phyloP scores from a whole-genome alignment of 768 basidiomycete genomes.

The Podaxis rugospora region DNA sequence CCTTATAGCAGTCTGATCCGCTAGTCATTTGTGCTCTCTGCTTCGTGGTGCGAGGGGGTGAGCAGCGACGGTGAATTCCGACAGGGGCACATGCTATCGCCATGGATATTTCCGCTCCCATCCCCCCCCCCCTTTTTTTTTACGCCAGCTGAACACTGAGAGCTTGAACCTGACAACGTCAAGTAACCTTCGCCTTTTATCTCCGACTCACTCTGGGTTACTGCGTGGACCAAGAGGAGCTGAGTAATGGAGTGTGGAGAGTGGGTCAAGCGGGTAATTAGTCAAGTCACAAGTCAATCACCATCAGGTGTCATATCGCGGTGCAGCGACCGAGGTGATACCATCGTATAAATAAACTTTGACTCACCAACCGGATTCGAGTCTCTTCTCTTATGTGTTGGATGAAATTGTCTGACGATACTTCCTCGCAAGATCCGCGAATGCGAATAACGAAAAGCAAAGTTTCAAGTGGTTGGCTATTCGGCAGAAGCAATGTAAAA shows the following conservation, averaged over 20 bases:
- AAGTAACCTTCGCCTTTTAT: neutral
- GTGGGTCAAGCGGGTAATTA: neutral
- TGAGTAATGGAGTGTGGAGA: neutral
- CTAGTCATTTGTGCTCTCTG: neutral
- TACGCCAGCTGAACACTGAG: neutral
- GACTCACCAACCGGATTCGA: neutral
- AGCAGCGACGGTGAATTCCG: neutral
- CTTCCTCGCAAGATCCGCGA: conserved; percentile 6
- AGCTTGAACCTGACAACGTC: neutral
- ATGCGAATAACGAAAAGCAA: neutral
- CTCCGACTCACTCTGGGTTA: neutral
- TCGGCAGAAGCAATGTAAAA: neutral
- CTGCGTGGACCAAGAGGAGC: neutral
- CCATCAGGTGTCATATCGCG: neutral
- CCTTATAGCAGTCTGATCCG: neutral
- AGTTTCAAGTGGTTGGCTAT: neutral
- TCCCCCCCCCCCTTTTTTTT: neutral
- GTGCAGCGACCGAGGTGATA: neutral
- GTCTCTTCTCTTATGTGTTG: neutral
- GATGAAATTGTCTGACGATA: neutral
- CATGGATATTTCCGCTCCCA: neutral
- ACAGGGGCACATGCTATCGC: neutral
- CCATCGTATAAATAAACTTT: neutral
- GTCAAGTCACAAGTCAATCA: neutral
- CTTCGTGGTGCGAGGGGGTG: neutral